These are phyloP conservation scores for Polyporus arcularius DNA, from an alignment of 768 basidiomycete genomes.

Conservation along the genomic window DNA sequence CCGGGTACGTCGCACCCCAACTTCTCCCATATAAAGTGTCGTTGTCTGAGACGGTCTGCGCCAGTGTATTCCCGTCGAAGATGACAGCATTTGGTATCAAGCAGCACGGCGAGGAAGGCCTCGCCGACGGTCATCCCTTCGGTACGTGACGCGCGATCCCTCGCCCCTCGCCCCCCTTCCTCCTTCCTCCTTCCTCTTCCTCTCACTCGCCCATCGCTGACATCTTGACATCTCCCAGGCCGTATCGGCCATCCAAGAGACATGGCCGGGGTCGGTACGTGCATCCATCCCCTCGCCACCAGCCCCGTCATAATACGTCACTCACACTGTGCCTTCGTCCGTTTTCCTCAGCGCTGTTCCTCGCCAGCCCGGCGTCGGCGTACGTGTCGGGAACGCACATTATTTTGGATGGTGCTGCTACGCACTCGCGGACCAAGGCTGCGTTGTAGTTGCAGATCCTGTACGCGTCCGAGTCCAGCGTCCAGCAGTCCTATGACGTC, in stretches of 20 bases:
- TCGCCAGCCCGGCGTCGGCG: slow-evolving; percentile 68
- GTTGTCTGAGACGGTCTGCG: too few relatives aligned
- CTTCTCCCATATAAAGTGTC: too few relatives aligned
- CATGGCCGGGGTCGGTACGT: slow-evolving; percentile 62
- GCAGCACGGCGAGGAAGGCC: slow-evolving; percentile 50
- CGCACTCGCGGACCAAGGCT: slow-evolving; percentile 10
- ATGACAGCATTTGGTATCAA: slow-evolving; percentile 80
- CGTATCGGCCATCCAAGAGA: slow-evolving; percentile 67
- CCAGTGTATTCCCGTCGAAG: slow-evolving; percentile 75
- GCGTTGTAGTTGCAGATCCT: too few relatives aligned
- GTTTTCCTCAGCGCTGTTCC: slow-evolving; percentile 28
- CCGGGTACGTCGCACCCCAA: slow-evolving; percentile 54
- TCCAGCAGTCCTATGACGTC: too few relatives aligned
- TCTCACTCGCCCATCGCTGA: too few relatives aligned
- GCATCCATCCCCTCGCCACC: too few relatives aligned
- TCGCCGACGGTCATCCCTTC: slow-evolving; percentile 61
- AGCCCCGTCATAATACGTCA: too few relatives aligned
- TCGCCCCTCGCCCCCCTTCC: too few relatives aligned
- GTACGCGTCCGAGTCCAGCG: too few relatives aligned
- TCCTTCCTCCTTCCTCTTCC: not conserved
- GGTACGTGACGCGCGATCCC: slow-evolving; percentile 37
- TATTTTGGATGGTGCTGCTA: slow-evolving; percentile 57
- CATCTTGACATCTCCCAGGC: slow-evolving; percentile 38
- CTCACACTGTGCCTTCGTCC: too few relatives aligned
- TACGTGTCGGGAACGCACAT: slow-evolving; percentile 78